These are phyloP conservation scores for Eucalyptus viminalis DNA, from an alignment of 345 rosid species.

Conservation along the genomic window DNA sequence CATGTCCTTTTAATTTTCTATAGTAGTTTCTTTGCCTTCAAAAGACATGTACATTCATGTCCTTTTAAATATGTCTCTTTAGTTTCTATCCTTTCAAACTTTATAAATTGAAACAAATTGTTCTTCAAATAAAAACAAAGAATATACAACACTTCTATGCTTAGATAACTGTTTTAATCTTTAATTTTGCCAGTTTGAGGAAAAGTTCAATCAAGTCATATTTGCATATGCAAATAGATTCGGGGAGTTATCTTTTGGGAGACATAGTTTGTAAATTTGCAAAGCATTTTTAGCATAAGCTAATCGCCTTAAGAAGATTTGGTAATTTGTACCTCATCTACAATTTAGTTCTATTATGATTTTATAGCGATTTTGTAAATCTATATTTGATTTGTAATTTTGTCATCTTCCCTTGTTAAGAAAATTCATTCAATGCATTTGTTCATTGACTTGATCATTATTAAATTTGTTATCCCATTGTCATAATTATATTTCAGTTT, in stretches of 20 bases:
- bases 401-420: neutral
- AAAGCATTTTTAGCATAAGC: neutral
- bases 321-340: neutral
- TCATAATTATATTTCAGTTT: neutral
- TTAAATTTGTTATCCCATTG: neutral
- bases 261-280: neutral
- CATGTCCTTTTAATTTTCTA: neutral
- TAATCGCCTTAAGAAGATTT: neutral
- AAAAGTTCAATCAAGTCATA: neutral
- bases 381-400: neutral
- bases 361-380: neutral
- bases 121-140: neutral
- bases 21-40: no score
- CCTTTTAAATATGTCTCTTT: neutral
- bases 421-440: neutral
- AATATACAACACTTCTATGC: no score
- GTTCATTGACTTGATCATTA: neutral
- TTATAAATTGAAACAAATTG: neutral
- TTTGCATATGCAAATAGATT: rapidly evolving
- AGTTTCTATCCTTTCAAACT: neutral
- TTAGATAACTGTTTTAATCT: no score
- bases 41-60: neutral
- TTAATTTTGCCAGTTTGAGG: neutral
- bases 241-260: neutral
- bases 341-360: neutral